Conservation (phyloP, 345 rosid species). For the Alliaria petiolata region DNA sequence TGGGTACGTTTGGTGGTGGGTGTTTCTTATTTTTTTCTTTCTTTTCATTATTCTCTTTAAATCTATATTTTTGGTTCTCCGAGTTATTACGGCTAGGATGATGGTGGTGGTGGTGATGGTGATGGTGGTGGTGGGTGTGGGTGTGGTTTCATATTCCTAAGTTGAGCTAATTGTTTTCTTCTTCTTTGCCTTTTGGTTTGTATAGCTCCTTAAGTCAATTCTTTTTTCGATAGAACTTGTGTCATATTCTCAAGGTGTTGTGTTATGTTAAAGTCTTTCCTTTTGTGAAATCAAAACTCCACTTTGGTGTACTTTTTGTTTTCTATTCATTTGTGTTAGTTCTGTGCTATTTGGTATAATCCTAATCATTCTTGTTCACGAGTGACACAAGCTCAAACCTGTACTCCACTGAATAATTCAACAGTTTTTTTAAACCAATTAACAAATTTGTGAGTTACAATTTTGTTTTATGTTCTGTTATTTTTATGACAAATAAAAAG, state of each 20-base stretch:
- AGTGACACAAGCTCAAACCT: too few species aligned
- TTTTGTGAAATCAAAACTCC: not conserved
- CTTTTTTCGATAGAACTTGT: slow-evolving; percentile 8
- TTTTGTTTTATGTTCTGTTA: not conserved
- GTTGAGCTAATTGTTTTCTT: slow-evolving; percentile 30
- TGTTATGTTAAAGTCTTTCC: slow-evolving; percentile 12
- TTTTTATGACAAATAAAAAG: too few species aligned
- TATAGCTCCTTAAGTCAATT: slow-evolving; percentile 31
- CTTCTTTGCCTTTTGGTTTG: slow-evolving; percentile 27
- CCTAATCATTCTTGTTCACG: not conserved
- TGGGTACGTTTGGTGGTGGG: slow-evolving; percentile 18
- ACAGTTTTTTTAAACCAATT: not conserved
- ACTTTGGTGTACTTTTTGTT: not conserved
- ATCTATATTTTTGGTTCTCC: slow-evolving; percentile 1
- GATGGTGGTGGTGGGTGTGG: not conserved
- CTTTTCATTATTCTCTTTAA: slow-evolving; percentile 6
- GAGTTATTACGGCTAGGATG: slow-evolving; percentile 12
- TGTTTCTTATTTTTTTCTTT: not conserved
- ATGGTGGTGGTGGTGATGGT: not conserved
- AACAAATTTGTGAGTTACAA: not conserved
- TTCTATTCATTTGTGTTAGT: not conserved
- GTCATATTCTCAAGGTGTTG: not conserved
- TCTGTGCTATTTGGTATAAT: not conserved
- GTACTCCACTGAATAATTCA: not conserved
- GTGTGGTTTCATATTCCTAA: slow-evolving; percentile 20